phyloP scores from a whole-genome alignment of 2,329 filamentous ascomycete species.

The Coniochaeta prunicola region DNA sequence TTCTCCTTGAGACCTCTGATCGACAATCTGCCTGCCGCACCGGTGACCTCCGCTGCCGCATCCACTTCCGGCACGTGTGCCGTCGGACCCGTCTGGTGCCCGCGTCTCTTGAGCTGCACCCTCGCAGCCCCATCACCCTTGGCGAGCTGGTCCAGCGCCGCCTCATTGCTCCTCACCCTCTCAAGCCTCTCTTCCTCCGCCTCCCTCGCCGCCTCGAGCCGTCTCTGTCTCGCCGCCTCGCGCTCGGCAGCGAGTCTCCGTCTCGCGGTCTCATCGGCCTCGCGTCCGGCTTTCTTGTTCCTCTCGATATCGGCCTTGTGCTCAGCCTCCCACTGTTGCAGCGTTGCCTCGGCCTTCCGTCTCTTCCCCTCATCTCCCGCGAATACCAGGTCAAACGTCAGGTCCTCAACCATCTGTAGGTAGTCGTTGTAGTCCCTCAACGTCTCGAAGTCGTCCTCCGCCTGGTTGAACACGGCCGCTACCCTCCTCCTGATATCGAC shows the following conservation, averaged over 20 bases:
- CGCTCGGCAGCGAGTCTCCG: constrained; percentile 56
- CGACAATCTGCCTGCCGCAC: constrained; percentile 33
- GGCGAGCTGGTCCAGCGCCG: constrained; percentile 63
- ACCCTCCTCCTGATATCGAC: constrained; percentile 85
- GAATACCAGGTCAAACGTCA: constrained; percentile 77
- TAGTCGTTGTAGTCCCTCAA: constrained; percentile 87
- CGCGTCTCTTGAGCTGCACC: constrained; percentile 67
- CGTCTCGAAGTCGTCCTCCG: constrained; percentile 84
- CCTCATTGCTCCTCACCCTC: constrained; percentile 55
- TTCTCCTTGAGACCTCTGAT: constrained; percentile 76
- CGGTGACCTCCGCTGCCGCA: constrained; percentile 11
- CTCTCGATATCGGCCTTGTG: constrained; percentile 64
- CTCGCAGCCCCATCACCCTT: constrained; percentile 50
- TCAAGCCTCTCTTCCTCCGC: constrained; percentile 64
- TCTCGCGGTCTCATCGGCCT: constrained; percentile 46
- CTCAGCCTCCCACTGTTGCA: constrained; percentile 65
- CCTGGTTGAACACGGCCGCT: constrained; percentile 74
- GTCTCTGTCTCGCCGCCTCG: constrained; percentile 56
- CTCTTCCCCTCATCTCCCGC: constrained; percentile 56
- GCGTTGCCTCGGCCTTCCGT: constrained; percentile 30
- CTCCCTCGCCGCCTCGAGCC: constrained; percentile 57
- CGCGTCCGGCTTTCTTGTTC: constrained; percentile 45
- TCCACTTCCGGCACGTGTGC: constrained; percentile 8
- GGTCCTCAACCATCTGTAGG: constrained; percentile 82
- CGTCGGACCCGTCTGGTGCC: constrained; percentile 32